Conservation (phyloP, 257 asterid genomes). For the Fraxinus cuspidata region DNA sequence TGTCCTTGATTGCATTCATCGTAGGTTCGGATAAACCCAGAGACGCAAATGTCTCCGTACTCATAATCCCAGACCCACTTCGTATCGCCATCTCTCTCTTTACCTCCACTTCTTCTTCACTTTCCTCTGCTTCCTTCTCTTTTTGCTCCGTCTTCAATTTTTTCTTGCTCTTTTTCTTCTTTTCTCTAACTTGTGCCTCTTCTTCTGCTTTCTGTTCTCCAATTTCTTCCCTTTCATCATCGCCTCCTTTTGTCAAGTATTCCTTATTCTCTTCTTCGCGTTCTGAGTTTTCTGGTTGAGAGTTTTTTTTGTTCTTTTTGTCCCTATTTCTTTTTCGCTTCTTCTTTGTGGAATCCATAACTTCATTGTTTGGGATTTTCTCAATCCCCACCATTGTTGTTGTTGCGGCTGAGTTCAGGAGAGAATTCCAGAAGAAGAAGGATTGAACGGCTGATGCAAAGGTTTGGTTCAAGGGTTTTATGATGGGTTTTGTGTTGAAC, state of each 20-base stretch:
- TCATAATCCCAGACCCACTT: constrained; percentile 81
- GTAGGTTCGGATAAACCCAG: constrained; percentile 65
- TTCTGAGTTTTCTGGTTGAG: constrained; percentile 5
- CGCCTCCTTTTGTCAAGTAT: not conserved
- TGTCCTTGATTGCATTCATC: constrained; percentile 69
- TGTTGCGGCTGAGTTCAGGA: not conserved
- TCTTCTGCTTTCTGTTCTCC: constrained; percentile 21
- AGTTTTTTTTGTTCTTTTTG: not conserved
- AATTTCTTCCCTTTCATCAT: constrained; percentile 19
- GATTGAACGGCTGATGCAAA: no score
- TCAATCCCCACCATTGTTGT: not conserved
- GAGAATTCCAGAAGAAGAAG: not conserved
- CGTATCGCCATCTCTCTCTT: constrained; percentile 38
- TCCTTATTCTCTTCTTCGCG: constrained; percentile 5
- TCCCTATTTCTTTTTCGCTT: not conserved
- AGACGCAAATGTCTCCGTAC: constrained; percentile 54
- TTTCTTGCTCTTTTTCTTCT: constrained; percentile 27
- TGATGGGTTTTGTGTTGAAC: no score
- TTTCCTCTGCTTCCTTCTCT: constrained; percentile 14
- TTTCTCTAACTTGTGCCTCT: constrained; percentile 24
- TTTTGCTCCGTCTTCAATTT: constrained; percentile 19
- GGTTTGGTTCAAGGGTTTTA: no score
- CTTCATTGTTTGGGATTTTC: not conserved
- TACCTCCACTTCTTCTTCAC: constrained; percentile 29
- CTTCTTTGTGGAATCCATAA: not conserved